These are phyloP conservation scores for Xerocomus minutiporus DNA, from an alignment of 1,284 basidiomycete species.

Conservation along the genomic window DNA sequence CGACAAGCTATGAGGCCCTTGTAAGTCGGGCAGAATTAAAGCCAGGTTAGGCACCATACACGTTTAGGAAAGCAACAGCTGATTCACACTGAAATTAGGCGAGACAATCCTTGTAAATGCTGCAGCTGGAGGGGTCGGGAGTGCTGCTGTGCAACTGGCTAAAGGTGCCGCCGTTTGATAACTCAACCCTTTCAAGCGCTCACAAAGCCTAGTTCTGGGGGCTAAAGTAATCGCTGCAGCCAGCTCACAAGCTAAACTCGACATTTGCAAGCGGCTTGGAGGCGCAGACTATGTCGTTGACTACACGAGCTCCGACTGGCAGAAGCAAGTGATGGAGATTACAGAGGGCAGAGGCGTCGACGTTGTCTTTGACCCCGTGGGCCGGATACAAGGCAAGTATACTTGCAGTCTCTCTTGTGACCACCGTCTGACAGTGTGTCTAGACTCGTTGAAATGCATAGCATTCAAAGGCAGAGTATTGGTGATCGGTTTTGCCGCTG, in stretches of 20 bases:
- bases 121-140: constrained; percentile 90
- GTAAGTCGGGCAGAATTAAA: constrained; percentile 80
- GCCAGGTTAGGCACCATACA: constrained; percentile 42
- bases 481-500: constrained; percentile 89
- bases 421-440: not conserved
- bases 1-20: constrained; percentile 85
- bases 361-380: constrained; percentile 89
- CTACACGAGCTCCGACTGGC: constrained; percentile 67
- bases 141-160: constrained; percentile 86
- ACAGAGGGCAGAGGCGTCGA: constrained; percentile 83
- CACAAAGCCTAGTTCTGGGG: constrained; percentile 51
- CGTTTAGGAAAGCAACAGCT: constrained; percentile 8
- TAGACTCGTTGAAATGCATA: constrained; percentile 82
- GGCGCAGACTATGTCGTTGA: constrained; percentile 69
- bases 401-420: not conserved
- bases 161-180: constrained; percentile 50
- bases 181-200: not conserved
- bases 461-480: constrained; percentile 91
- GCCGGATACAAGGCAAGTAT: constrained; percentile 58
- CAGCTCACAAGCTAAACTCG: constrained; percentile 63
- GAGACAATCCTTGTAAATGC: constrained; percentile 89
- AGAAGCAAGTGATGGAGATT: constrained; percentile 67
- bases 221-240: constrained; percentile 80
- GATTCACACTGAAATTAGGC: constrained; percentile 39
- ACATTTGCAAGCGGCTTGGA: constrained; percentile 62